These are phyloP conservation scores for Colletotrichum scovillei DNA, from an alignment of 2,329 filamentous ascomycete genomes.

Conservation along the genomic window DNA sequence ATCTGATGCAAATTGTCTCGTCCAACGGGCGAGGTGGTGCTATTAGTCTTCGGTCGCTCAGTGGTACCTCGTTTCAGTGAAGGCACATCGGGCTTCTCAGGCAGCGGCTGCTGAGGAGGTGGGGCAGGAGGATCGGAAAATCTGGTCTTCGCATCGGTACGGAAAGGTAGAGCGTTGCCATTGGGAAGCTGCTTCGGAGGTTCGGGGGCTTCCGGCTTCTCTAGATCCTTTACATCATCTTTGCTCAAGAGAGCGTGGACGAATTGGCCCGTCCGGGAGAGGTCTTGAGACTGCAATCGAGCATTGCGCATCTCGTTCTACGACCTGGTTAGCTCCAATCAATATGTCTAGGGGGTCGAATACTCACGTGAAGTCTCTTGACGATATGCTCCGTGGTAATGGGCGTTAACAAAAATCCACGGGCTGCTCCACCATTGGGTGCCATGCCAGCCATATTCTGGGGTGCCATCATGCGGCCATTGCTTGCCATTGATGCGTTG, in stretches of 20 bases:
- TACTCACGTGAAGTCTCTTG: conserved; percentile 82
- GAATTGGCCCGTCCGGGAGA: conserved; percentile 85
- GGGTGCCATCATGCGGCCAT: conserved; percentile 69
- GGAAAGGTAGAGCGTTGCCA: conserved; percentile 65
- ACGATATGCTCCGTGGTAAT: conserved; percentile 96
- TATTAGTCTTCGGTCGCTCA: conserved; percentile 73
- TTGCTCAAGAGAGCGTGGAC: conserved; percentile 81
- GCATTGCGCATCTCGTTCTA: conserved; percentile 92
- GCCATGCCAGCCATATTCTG: conserved; percentile 61
- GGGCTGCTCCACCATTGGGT: conserved; percentile 68
- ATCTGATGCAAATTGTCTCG: conserved; percentile 78
- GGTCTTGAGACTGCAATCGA: conserved; percentile 86
- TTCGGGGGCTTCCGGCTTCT: conserved; percentile 62
- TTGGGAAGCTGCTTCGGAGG: conserved; percentile 62
- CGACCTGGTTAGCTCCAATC: conserved; percentile 39
- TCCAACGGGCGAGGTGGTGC: conserved; percentile 65
- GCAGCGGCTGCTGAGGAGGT: conserved; percentile 90
- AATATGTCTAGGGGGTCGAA: background rate
- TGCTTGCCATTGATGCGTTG: conserved; percentile 71
- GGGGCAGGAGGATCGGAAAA: conserved; percentile 95
- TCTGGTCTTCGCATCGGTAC: conserved; percentile 81
- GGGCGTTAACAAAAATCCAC: conserved; percentile 80
- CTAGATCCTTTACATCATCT: conserved; percentile 71
- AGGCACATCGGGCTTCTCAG: conserved; percentile 88
- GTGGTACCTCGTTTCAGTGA: conserved; percentile 81